These are phyloP conservation scores for Lactarius hengduanensis DNA, from an alignment of 768 basidiomycete genomes.

Conservation along the genomic window DNA sequence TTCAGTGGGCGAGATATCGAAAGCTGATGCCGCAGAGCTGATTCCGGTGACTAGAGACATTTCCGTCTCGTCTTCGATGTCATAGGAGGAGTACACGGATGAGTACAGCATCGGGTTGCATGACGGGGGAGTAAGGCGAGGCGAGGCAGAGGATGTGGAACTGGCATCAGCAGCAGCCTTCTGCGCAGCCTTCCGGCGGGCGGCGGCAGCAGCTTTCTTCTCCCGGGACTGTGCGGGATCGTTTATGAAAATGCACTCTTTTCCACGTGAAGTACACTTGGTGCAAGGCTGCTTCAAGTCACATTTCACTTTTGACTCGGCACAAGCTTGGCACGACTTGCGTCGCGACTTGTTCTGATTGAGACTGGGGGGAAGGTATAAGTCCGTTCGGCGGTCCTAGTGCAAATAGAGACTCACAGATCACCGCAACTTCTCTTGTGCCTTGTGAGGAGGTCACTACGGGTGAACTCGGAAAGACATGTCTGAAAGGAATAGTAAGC, in stretches of 20 bases:
- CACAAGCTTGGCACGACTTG: constrained; percentile 65
- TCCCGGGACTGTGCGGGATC: constrained; percentile 28
- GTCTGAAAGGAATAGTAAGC: constrained; percentile 39
- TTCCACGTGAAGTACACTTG: constrained; percentile 57
- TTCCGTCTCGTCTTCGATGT: constrained; percentile 14
- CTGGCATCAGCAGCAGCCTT: constrained; percentile 15
- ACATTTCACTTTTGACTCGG: constrained; percentile 68
- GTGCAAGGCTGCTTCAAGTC: constrained; percentile 61
- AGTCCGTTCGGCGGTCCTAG: neutral
- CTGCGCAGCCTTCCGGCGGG: constrained; percentile 24
- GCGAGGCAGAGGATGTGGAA: constrained; percentile 23
- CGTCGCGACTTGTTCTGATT: constrained; percentile 54
- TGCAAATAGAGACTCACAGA: constrained; percentile 41
- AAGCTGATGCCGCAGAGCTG: constrained; percentile 14
- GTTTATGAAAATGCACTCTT: constrained; percentile 52
- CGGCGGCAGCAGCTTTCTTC: constrained; percentile 28
- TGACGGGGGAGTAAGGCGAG: constrained; percentile 16
- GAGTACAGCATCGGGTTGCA: constrained; percentile 15
- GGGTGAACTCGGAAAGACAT: constrained; percentile 64
- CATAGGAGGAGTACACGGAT: constrained; percentile 19
- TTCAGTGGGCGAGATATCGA: constrained; percentile 23
- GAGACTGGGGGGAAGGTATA: constrained; percentile 19
- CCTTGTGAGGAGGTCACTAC: constrained; percentile 63
- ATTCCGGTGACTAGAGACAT: constrained; percentile 18
- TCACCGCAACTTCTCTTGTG: constrained; percentile 67